These are phyloP conservation scores for Euclidium syriacum DNA, from an alignment of 345 rosid species.

Conservation along the genomic window DNA sequence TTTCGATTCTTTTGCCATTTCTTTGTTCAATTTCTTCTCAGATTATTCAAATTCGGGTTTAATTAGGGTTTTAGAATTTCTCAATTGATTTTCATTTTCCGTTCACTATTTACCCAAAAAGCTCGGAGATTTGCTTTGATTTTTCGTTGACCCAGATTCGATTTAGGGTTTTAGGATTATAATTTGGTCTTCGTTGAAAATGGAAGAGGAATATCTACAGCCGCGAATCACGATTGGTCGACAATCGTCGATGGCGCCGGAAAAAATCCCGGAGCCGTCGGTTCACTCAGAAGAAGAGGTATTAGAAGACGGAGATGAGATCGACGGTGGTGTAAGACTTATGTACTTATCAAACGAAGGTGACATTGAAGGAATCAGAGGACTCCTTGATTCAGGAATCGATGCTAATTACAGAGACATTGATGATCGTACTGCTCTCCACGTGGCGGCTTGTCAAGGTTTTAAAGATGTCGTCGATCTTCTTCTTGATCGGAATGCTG, in stretches of 20 bases:
- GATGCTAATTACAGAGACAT: conserved; percentile 77
- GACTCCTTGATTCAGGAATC: conserved; percentile 58
- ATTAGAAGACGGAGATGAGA: conserved; percentile 38
- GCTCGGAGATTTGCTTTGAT: background rate
- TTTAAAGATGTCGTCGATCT: conserved; percentile 50
- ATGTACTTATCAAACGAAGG: conserved; percentile 75
- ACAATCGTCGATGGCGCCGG: conserved; percentile 74
- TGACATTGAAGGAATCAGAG: conserved; percentile 64
- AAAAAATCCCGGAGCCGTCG: conserved; percentile 35
- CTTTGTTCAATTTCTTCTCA: background rate
- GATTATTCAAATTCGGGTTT: background rate
- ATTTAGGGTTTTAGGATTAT: no score
- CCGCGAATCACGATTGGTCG: conserved; percentile 51
- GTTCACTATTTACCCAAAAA: background rate
- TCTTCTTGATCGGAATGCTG: conserved; percentile 54
- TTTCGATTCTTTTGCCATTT: background rate
- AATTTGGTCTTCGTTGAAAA: no score
- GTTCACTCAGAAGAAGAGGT: conserved; percentile 35
- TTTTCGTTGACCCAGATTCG: no score
- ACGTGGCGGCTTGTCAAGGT: conserved; percentile 86
- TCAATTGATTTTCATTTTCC: background rate
- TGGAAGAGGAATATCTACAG: conserved; percentile 48
- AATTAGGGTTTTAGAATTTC: background rate
- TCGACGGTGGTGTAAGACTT: conserved; percentile 52
- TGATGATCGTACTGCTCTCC: conserved; percentile 82